phyloP scores from a whole-genome alignment of 2,329 filamentous ascomycete species.

The Penicillium sumatraense region DNA sequence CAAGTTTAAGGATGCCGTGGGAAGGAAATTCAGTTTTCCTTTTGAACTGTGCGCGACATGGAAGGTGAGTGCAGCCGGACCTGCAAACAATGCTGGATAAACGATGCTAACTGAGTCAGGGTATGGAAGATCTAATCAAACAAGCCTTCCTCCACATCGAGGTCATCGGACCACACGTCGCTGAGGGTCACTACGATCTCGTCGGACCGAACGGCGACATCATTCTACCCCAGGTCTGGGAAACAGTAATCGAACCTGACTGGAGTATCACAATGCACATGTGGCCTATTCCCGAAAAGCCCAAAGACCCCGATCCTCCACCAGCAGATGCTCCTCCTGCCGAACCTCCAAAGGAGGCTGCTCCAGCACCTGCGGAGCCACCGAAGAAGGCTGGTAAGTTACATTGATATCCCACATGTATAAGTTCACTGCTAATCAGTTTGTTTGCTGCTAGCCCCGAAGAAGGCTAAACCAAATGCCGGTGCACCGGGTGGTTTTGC shows the following conservation, averaged over 20 bases:
- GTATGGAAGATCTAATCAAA: constrained; percentile 84
- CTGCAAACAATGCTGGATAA: not conserved
- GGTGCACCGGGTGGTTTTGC: constrained; percentile 42
- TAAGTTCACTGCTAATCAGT: too few relatives aligned
- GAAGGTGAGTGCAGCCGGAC: too few relatives aligned
- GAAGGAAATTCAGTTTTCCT: constrained; percentile 90
- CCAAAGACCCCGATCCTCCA: constrained; percentile 45
- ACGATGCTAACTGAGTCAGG: too few relatives aligned
- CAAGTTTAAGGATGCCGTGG: constrained; percentile 88
- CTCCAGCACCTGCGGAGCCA: constrained; percentile 27
- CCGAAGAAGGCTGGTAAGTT: constrained; percentile 43
- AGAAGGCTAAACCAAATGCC: constrained; percentile 34
- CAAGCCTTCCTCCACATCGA: constrained; percentile 83
- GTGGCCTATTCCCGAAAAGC: constrained; percentile 64
- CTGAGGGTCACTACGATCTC: constrained; percentile 78
- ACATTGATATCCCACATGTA: not conserved
- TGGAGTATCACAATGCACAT: constrained; percentile 72
- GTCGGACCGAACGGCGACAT: constrained; percentile 80
- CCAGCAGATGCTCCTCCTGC: constrained; percentile 24
- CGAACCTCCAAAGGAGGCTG: constrained; percentile 26
- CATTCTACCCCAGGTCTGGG: constrained; percentile 81
- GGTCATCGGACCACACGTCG: constrained; percentile 74
- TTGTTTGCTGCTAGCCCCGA: constrained; percentile 32
- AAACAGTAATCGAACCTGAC: constrained; percentile 78
- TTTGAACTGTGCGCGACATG: constrained; percentile 84